A percentile compares a stretch with the other conserved stretches of the same genome.
These are phyloP conservation scores for Phytopythium kandeliae DNA, from an alignment of 352 stramenopile genomes.

Conservation along the genomic window DNA sequence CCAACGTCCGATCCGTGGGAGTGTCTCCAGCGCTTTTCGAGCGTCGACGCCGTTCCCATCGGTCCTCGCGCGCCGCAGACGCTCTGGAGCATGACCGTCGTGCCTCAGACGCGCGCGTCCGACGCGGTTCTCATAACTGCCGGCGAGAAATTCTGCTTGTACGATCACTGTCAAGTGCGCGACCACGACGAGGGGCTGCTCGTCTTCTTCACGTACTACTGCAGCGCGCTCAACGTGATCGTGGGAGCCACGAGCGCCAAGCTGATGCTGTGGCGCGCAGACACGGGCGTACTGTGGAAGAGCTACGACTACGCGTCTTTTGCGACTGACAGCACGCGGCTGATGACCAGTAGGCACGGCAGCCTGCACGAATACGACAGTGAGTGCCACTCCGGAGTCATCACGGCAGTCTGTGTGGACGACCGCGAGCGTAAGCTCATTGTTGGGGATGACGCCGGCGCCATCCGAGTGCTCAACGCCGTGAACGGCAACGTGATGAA, in stretches of 20 bases:
- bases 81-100: constrained; percentile 29
- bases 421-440: constrained; percentile 79
- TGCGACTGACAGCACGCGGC: constrained; percentile 8
- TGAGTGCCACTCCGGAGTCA: constrained; percentile 6
- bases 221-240: constrained; percentile 43
- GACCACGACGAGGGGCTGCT: constrained; percentile 40
- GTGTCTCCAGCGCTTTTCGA: constrained; percentile 36
- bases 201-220: constrained; percentile 56
- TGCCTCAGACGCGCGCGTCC: constrained; percentile 36
- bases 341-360: constrained; percentile 5
- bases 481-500: constrained; percentile 86
- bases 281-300: constrained; percentile 46
- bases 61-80: constrained; percentile 13
- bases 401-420: constrained; percentile 77
- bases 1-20: constrained; percentile 44
- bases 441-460: constrained; percentile 60
- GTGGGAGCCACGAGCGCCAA: constrained; percentile 45
- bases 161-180: constrained; percentile 54
- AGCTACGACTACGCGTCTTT: constrained; percentile 44
- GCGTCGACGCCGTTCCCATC: not conserved
- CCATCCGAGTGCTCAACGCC: constrained; percentile 63
- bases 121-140: constrained; percentile 52
- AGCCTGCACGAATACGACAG: not conserved
- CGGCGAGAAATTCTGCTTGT: constrained; percentile 35
- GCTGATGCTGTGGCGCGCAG: constrained; percentile 55